Evolutionary conservation across 805 yeast species (phyloP).

Genomic region (Candida piceae): DNA sequence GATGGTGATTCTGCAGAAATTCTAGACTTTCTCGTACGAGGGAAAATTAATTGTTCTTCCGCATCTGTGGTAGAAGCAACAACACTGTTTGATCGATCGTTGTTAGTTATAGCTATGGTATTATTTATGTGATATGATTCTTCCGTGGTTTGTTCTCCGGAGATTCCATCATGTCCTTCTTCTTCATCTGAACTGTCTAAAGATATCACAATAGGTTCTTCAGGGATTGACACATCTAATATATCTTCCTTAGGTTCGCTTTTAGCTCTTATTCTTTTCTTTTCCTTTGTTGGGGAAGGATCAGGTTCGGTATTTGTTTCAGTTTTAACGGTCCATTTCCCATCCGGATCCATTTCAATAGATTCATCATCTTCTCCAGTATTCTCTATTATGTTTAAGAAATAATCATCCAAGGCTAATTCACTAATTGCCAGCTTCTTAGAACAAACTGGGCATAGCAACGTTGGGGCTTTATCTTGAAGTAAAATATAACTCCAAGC

Average conservation of each 20-base stretch:
- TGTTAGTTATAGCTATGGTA: no score
- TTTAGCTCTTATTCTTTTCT: neutral
- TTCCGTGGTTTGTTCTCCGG: neutral
- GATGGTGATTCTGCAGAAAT: neutral
- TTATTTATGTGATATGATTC: no score
- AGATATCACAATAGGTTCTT: neutral
- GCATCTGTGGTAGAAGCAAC: neutral
- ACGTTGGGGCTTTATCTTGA: conserved; percentile 75
- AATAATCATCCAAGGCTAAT: conserved; percentile 70
- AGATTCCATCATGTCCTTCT: no score
- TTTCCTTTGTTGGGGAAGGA: neutral
- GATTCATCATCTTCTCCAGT: conserved; percentile 56
- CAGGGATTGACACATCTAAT: neutral
- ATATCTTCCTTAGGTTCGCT: neutral
- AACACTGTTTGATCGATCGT: no score
- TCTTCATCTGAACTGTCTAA: neutral
- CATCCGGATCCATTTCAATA: conserved; percentile 66
- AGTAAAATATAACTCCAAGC: conserved; percentile 65
- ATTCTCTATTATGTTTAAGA: conserved; percentile 50
- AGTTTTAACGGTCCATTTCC: conserved; percentile 54
- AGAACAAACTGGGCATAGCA: conserved; percentile 87
- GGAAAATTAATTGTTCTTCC: neutral
- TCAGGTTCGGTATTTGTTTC: conserved; percentile 15
- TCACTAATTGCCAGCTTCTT: conserved; percentile 45
- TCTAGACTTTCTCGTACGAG: neutral